Evolutionary conservation across 2,329 filamentous ascomycete genomes (phyloP), one percentile per base, ranked within the genome.

Genomic region (Penicillium janthinellum): DNA sequence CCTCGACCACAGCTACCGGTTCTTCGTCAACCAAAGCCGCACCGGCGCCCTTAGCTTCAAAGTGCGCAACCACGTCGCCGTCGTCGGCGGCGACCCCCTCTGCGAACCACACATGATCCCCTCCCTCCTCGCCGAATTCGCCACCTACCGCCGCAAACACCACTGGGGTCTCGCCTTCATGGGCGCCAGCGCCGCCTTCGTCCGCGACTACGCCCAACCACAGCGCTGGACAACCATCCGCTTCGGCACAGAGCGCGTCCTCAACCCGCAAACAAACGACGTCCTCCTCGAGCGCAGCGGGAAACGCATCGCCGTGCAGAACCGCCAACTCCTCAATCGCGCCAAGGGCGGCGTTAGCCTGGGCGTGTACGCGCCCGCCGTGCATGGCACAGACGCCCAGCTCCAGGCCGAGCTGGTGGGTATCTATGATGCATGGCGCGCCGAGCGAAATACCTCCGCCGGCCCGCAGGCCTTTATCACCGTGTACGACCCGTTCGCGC

Each of bases 61-160:
- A 57, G 58, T 76, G 0, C 71, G 74, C 28, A 72, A 74, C 53
- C 61, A 70, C 1, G 70, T 79, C 3, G 75, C 75, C 11, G 67
- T 79, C 25, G 71, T 80, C 1, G 70, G 72, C 6, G 77, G 77
- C 3, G 75, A 79, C 49, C 77, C 77, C 2, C 64, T 79, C 4
- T 79, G 77, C 49, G 61, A 66, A 0, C 62, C 67, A 5, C 56
- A 59, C 1, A 55, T 58, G 3, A 70, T 75, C 34, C 20, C 65
- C 1, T 56, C 62, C 0, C 47, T 79, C 5, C 56, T 79, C 12
- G 58, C 64, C 5, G 76, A 79, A 50, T 79, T 79, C 61, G 63
- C 65, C 7, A 54, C 51, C 10, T 78, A 74, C 39, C 69, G 77
- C 8, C 71, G 65, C 47, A 64, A 63, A 10, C 64, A 64, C n/a